A percentile compares a stretch with the other conserved stretches of the same genome.
Conservation (phyloP, 2,329 filamentous ascomycete genomes). For the Ploettnerulaceae sp. region DNA sequence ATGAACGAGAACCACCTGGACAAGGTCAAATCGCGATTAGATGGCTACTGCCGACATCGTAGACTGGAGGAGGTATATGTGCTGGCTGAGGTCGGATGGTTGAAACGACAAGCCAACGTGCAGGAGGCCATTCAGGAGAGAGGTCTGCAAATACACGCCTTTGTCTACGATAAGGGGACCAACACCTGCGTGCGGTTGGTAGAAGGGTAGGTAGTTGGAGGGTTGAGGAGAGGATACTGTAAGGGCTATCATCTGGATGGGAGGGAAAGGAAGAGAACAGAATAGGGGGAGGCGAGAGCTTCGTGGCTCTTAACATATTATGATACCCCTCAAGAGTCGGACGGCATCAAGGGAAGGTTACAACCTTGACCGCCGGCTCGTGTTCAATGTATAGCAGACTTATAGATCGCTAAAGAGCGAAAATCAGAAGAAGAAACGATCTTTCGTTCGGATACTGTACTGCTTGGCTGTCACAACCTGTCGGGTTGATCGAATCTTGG, state of each 20-base stretch:
- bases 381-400: background rate
- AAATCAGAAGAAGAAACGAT: too few relatives aligned
- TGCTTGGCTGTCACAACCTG: too few relatives aligned
- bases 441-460: too few relatives aligned
- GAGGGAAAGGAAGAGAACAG: too few relatives aligned
- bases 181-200: constrained; percentile 50
- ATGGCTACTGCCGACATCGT: constrained; percentile 40
- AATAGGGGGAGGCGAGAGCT: background rate
- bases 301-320: background rate
- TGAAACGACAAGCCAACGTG: constrained; percentile 55
- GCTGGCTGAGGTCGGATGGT: constrained; percentile 47
- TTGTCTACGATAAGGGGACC: constrained; percentile 55
- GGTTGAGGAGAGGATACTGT: constrained; percentile 10
- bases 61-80: constrained; percentile 61
- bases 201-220: constrained; percentile 38
- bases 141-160: constrained; percentile 56
- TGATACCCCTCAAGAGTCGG: background rate
- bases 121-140: constrained; percentile 55
- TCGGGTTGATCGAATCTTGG: too few relatives aligned
- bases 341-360: background rate
- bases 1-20: constrained; percentile 16
- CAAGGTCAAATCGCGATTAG: constrained; percentile 3
- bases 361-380: background rate
- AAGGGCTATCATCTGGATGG: background rate
- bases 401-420: background rate